Percentiles rank a stretch among this genome's conserved stretches.
These are phyloP conservation scores for Cyberlindnera samutprakarnensis DNA, from an alignment of 805 yeast genomes.

Conservation along the genomic window DNA sequence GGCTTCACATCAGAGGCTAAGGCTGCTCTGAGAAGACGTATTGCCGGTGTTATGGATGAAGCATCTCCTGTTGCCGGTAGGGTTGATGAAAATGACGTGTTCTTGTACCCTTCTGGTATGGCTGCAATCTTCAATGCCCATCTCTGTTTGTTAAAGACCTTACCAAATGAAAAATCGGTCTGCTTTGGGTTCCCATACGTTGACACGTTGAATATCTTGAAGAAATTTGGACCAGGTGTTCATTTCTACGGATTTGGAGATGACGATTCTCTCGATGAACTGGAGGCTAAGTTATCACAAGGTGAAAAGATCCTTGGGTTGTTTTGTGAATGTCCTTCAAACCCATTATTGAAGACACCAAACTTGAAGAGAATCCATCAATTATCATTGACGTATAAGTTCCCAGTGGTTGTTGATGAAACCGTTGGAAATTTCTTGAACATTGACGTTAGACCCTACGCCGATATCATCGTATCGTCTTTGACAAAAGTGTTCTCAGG, in stretches of 20 bases:
- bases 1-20: conserved; percentile 73
- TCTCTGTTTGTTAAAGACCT: conserved; percentile 35
- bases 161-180: conserved; percentile 50
- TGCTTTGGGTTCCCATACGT: conserved; percentile 97
- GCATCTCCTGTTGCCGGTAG: conserved; percentile 14
- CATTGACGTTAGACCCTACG: conserved; percentile 69
- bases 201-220: conserved; percentile 79
- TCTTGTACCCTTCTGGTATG: conserved; percentile 88
- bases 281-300: conserved; percentile 52
- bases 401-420: conserved; percentile 85
- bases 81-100: conserved; percentile 57
- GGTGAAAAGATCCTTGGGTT: conserved; percentile 70
- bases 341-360: conserved; percentile 86
- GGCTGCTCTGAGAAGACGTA: conserved; percentile 61
- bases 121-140: conserved; percentile 83
- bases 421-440: conserved; percentile 90
- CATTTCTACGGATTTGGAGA: conserved; percentile 84
- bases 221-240: conserved; percentile 89
- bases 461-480: conserved; percentile 84
- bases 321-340: conserved; percentile 91
- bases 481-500: conserved; percentile 91
- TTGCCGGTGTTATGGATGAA: conserved; percentile 53
- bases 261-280: conserved; percentile 52
- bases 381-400: conserved; percentile 61
- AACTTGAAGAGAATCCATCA: conserved; percentile 56